Conservation (phyloP, 2,329 filamentous ascomycete species). For the Beauveria brongniartii region DNA sequence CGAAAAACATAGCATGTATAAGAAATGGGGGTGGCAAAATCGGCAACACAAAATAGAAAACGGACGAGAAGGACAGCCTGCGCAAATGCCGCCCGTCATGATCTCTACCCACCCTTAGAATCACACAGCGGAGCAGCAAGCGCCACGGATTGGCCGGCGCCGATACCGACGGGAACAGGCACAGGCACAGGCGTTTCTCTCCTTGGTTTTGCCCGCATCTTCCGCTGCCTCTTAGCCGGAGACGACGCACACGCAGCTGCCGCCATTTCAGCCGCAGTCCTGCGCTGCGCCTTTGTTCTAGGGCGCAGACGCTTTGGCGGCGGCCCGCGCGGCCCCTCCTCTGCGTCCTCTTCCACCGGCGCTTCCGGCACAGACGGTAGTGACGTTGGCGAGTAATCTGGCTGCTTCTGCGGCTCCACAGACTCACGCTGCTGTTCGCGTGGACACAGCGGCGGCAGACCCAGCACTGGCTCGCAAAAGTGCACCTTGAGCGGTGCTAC, state of each 20-base stretch:
- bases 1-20: neutral
- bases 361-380: neutral
- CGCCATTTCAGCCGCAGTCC: neutral
- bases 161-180: neutral
- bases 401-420: neutral
- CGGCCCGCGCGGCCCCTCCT: neutral
- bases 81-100: neutral
- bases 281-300: neutral
- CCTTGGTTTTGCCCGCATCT: neutral
- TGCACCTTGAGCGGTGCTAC: neutral
- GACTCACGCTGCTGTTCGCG: neutral
- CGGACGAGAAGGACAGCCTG: neutral
- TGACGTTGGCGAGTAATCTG: neutral
- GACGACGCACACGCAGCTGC: neutral
- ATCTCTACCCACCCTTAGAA: neutral
- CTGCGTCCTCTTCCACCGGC: neutral
- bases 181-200: neutral
- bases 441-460: slow-evolving; percentile 9
- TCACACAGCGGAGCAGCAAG: neutral
- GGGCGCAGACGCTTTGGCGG: neutral
- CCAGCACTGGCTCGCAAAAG: neutral
- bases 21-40: neutral
- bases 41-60: neutral
- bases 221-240: neutral
- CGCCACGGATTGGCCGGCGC: neutral